Conservation (phyloP, 495 filamentous ascomycete species). For the Xylaria cubensis region DNA sequence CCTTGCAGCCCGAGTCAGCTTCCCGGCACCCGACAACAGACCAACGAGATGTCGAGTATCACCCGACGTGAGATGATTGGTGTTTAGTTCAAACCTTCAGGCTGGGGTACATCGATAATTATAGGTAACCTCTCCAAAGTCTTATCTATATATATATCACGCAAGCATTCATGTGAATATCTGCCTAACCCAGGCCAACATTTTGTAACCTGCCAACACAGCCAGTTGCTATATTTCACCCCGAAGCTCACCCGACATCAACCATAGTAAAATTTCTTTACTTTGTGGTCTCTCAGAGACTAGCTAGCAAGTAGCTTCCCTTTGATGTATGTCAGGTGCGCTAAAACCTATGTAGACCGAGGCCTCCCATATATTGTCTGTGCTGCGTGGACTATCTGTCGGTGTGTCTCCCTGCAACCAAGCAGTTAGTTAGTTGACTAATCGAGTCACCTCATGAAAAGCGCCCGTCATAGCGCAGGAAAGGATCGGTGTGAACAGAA, state of each 20-base stretch:
- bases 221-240: not conserved
- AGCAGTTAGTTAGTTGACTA: not conserved
- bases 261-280: not conserved
- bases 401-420: slow-evolving; percentile 1
- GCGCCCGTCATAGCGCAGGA: not conserved
- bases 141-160: not conserved
- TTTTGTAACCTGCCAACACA: not conserved
- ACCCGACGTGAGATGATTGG: not conserved
- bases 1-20: slow-evolving; percentile 16
- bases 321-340: slow-evolving; percentile 17
- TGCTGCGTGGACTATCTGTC: not conserved
- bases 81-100: not conserved
- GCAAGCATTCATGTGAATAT: not conserved
- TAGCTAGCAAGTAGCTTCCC: not conserved
- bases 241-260: not conserved
- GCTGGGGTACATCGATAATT: not conserved
- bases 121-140: not conserved
- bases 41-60: slow-evolving; percentile 4
- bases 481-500: not conserved
- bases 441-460: not conserved
- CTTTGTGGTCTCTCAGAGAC: not conserved
- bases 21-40: slow-evolving; percentile 2
- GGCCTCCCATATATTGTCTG: slow-evolving; percentile 13
- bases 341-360: slow-evolving; percentile 13
- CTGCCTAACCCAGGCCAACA: not conserved